phyloP scores from a whole-genome alignment of 1,139 yeast species.

The Debaryomyces robertsiae region DNA sequence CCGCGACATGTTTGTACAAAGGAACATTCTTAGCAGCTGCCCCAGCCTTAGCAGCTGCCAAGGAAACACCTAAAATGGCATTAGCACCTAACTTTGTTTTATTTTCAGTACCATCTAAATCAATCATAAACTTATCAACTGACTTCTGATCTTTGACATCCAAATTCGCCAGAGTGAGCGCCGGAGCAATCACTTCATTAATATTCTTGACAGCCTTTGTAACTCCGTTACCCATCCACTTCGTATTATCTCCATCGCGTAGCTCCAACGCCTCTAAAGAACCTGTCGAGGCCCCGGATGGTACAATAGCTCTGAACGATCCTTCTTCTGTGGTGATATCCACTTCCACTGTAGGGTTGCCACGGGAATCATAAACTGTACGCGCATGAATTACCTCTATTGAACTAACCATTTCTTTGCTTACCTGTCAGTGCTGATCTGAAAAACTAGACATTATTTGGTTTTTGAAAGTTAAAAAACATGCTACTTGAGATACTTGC shows the following conservation, averaged over 20 bases:
- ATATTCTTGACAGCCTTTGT: slow-evolving; percentile 89
- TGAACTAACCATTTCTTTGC: slow-evolving; percentile 26
- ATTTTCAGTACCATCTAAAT: slow-evolving; percentile 91
- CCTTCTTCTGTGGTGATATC: slow-evolving; percentile 86
- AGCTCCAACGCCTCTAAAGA: slow-evolving; percentile 92
- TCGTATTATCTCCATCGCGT: slow-evolving; percentile 91
- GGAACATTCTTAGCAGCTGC: slow-evolving; percentile 90
- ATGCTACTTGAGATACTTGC: no score
- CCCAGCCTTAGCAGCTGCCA: slow-evolving; percentile 92
- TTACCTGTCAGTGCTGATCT: no score
- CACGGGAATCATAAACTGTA: slow-evolving; percentile 96
- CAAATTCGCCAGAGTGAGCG: slow-evolving; percentile 69
- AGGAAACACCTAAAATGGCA: slow-evolving; percentile 92
- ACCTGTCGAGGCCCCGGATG: slow-evolving; percentile 98
- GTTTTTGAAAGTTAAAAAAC: no score
- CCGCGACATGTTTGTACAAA: slow-evolving; percentile 82
- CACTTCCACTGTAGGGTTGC: slow-evolving; percentile 97
- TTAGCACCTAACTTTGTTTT: slow-evolving; percentile 94
- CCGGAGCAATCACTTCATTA: slow-evolving; percentile 87
- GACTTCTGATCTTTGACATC: slow-evolving; percentile 79
- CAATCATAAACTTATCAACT: slow-evolving; percentile 74
- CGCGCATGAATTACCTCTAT: slow-evolving; percentile 74
- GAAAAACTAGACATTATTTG: no score
- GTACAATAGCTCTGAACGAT: slow-evolving; percentile 88
- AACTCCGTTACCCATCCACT: slow-evolving; percentile 97